These are phyloP conservation scores for Lodderomyces pseudojiufengensis DNA, from an alignment of 1,139 yeast genomes.

Conservation along the genomic window DNA sequence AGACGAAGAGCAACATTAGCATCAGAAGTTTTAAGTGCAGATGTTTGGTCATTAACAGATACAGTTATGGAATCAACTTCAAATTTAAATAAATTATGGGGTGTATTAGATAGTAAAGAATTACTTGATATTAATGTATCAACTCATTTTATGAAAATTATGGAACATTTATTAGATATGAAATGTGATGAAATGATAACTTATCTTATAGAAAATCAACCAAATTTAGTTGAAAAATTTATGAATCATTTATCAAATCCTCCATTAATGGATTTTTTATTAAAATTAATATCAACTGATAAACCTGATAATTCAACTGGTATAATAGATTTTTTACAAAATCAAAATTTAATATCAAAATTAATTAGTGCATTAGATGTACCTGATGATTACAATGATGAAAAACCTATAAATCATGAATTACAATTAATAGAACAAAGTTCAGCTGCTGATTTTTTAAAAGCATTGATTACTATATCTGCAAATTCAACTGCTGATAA, in stretches of 20 bases:
- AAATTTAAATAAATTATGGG: conserved; percentile 73
- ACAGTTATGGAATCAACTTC: conserved; percentile 76
- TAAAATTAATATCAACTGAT: conserved; percentile 75
- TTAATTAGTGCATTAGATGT: conserved; percentile 55
- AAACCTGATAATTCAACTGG: conserved; percentile 76
- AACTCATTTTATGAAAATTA: conserved; percentile 88
- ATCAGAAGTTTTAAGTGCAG: conserved; percentile 86
- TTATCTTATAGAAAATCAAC: conserved; percentile 61
- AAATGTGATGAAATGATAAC: conserved; percentile 80
- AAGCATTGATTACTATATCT: conserved; percentile 48
- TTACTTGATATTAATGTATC: conserved; percentile 74
- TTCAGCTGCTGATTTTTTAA: conserved; percentile 47
- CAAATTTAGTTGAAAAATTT: conserved; percentile 62
- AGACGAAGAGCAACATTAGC: conserved; percentile 80
- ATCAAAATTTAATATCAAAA: conserved; percentile 57
- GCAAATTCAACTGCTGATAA: conserved; percentile 77
- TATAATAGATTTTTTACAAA: conserved; percentile 67
- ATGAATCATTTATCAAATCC: conserved; percentile 80
- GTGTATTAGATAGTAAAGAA: conserved; percentile 54
- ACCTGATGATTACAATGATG: conserved; percentile 14
- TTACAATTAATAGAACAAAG: conserved; percentile 41
- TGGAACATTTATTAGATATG: conserved; percentile 89
- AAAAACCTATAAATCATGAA: conserved; percentile 29
- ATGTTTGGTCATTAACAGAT: conserved; percentile 93
- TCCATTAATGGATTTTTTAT: conserved; percentile 78